Base-by-base conservation (phyloP, 768 basidiomycete genomes). In the Russula ochroleuca region DNA sequence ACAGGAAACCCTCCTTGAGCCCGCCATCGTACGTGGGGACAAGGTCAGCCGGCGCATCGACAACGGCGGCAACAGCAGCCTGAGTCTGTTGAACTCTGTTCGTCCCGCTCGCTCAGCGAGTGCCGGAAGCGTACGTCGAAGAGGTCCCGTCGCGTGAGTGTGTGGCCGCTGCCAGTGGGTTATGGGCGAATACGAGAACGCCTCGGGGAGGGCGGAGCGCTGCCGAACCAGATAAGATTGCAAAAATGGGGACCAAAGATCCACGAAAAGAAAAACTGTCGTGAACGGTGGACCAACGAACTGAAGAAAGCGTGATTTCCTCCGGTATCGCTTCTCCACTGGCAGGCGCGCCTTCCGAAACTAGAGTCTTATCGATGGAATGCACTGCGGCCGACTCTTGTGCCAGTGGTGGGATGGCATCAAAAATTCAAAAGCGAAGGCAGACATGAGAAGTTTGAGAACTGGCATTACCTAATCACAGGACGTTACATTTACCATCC, bases 21-120 rank as follows among this genome's bases (percentile, higher is more conserved):
- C 96, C 96, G 23, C 96, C 96, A 76, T 99, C 96, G 68, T 99
- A 98, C 0, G 94, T 80, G 1, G 94, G 90, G 4, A 98, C 84
- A 14, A 99, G 83, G 74, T 98, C 96, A 0, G 93, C 92, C 0
- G 89, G 89, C 1, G 87, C 84, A 67, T 93, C 88, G 19, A 96
- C 77, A 62, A 88, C 91, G 5, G 49, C 58, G 15, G 80, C 78
- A 43, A 28, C 28, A 28, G 28, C 28, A 1, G 49, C 58, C 15
- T 80, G 78, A 28, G 28, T 5, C 28, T n/a, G n/a, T n/a, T 28
- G 28, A n/a, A 28, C 2, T 28, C 28, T 28, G 28, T 28, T 28
- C 28, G 28, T 28, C 28, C 28, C 28, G 28, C 28, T 28, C 28
- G 28, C 28, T 28, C 28, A 28, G 28, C 28, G 28, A 28, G 28